A percentile compares a stretch with the other conserved stretches of the same genome.
Evolutionary conservation across 768 basidiomycete genomes (phyloP).

Genomic region (Xanthoconium purpureum): DNA sequence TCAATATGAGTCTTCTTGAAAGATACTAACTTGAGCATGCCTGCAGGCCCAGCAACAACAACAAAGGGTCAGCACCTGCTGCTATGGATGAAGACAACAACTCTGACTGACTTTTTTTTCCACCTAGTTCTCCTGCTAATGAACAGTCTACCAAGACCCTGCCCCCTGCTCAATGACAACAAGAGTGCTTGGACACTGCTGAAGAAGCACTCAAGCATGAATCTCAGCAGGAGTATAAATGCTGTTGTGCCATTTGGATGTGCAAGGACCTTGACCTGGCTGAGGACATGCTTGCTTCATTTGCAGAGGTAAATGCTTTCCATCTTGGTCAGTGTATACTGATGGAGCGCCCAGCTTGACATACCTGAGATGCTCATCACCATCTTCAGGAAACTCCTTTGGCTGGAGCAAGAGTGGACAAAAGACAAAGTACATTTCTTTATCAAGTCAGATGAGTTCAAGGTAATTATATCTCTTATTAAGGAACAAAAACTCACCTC

Average conservation of each 20-base stretch:
- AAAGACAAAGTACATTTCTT: neutral
- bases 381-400: neutral
- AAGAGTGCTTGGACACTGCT: too few relatives aligned
- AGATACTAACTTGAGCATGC: neutral
- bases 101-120: neutral
- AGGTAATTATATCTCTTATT: neutral
- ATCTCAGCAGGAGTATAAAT: neutral
- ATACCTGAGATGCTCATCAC: neutral
- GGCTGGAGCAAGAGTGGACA: neutral
- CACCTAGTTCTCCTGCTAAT: neutral
- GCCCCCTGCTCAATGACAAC: neutral
- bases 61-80: neutral
- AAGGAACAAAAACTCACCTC: neutral
- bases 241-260: neutral
- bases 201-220: too few relatives aligned
- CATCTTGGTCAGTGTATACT: neutral
- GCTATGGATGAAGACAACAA: neutral
- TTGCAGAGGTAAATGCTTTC: neutral
- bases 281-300: neutral
- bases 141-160: neutral
- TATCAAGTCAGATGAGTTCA: neutral
- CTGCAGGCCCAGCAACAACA: neutral
- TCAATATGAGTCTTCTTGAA: neutral
- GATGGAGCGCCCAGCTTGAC: neutral
- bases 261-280: neutral